phyloP scores from a whole-genome alignment of 2,329 filamentous ascomycete species.

The Chalaropsis thielavioides region DNA sequence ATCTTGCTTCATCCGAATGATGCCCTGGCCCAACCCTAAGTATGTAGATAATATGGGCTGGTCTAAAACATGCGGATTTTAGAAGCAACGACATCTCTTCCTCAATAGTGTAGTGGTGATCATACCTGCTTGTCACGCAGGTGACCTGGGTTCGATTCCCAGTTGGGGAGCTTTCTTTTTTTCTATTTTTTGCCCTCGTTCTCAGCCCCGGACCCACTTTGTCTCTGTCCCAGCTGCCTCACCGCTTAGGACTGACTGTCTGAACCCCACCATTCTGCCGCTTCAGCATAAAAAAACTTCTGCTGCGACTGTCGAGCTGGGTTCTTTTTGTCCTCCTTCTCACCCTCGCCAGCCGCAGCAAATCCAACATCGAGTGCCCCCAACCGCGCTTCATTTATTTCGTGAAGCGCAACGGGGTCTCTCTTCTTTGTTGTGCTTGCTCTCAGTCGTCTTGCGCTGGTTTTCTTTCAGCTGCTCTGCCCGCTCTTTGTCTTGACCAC shows the following conservation, averaged over 20 bases:
- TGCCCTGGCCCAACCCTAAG: not conserved
- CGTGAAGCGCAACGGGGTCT: not conserved
- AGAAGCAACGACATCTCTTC: not conserved
- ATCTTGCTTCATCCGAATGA: no score
- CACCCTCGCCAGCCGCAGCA: not conserved
- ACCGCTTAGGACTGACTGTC: not conserved
- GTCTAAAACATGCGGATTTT: not conserved
- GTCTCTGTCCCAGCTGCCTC: not conserved
- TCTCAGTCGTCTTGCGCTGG: not conserved
- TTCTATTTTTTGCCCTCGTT: not conserved
- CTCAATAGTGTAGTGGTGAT: constrained; percentile 19
- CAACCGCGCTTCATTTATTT: not conserved
- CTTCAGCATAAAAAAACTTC: constrained; percentile 13
- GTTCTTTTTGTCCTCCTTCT: not conserved
- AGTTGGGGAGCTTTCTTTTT: constrained; percentile 16
- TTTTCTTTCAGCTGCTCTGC: not conserved
- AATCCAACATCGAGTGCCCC: not conserved
- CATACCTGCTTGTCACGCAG: constrained; percentile 19
- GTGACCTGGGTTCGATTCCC: constrained; percentile 19
- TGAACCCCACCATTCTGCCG: constrained; percentile 17
- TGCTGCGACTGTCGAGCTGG: not conserved
- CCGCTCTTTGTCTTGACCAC: not conserved
- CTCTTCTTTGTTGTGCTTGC: not conserved
- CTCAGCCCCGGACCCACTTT: not conserved
- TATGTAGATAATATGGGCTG: not conserved